Evolutionary conservation across 768 basidiomycete genomes (phyloP).

Genomic region (Kwoniella europaea): DNA sequence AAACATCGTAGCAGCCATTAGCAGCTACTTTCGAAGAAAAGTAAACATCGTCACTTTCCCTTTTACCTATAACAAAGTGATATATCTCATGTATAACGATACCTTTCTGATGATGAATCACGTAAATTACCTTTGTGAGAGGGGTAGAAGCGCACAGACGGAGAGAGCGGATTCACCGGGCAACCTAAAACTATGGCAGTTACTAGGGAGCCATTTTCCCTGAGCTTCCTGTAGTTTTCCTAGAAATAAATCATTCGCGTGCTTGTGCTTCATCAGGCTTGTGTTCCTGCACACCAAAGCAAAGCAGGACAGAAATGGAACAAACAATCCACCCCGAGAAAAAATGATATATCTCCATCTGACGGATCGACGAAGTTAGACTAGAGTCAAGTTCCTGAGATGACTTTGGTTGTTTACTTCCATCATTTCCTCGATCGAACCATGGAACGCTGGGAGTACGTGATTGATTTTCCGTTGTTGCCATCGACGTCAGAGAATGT

Average conservation of each 20-base stretch:
- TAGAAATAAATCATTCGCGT: slow-evolving; percentile 15
- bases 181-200: neutral
- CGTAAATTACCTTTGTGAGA: neutral
- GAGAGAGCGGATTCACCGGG: neutral
- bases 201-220: no score
- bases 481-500: neutral
- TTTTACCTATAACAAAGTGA: neutral
- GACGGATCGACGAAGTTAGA: neutral
- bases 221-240: no score
- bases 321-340: slow-evolving; percentile 1
- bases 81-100: neutral
- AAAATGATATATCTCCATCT: slow-evolving; percentile 5
- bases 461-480: slow-evolving; percentile 7
- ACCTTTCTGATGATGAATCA: neutral
- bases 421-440: neutral
- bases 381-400: neutral
- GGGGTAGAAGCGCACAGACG: neutral
- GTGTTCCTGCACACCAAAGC: no score
- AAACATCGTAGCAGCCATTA: neutral
- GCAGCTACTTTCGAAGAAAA: neutral
- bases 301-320: neutral
- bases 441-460: neutral
- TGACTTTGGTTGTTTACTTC: slow-evolving; percentile 6
- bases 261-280: neutral
- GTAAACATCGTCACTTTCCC: slow-evolving; percentile 16